phyloP scores from a whole-genome alignment of 1,139 yeast genomes.

The Williopsis jadinii region DNA sequence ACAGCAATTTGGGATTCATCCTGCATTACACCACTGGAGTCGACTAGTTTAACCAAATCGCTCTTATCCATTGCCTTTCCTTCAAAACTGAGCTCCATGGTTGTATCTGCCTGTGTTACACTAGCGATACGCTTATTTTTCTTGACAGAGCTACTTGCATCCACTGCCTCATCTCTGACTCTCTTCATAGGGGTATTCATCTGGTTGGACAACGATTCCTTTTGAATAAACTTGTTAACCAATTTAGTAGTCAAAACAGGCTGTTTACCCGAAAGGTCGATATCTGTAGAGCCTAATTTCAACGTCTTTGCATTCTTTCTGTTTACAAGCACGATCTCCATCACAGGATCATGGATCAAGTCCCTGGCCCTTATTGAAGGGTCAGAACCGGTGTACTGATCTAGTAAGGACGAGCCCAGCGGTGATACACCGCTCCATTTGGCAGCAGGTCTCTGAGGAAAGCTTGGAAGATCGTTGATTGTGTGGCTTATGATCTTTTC shows the following conservation, averaged over 20 bases:
- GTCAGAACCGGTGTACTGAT: constrained; percentile 2
- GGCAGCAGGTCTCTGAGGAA: constrained; percentile 4
- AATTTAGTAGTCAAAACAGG: constrained; percentile 3
- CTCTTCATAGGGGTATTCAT: constrained; percentile 16
- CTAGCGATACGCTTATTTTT: constrained; percentile 18
- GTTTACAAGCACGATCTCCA: constrained; percentile 7
- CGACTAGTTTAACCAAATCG: constrained; percentile 32
- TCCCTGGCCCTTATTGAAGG: neutral
- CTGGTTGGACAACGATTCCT: constrained; percentile 11
- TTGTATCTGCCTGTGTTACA: constrained; percentile 16
- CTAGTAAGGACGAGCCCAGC: constrained; percentile 9
- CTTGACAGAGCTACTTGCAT: constrained; percentile 19
- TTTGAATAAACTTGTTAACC: constrained; percentile 14
- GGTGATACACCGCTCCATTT: no score
- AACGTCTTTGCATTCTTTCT: constrained; percentile 7
- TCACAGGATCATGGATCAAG: constrained; percentile 13
- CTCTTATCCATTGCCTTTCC: constrained; percentile 36
- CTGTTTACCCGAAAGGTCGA: constrained; percentile 6
- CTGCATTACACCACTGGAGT: constrained; percentile 16
- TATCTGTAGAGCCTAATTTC: constrained; percentile 11
- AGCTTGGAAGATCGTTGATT: constrained; percentile 13
- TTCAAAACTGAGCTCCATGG: constrained; percentile 33
- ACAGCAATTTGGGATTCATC: constrained; percentile 11
- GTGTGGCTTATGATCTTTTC: constrained; percentile 1
- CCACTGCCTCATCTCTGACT: constrained; percentile 21